Base-by-base conservation (phyloP, 164 flowering plant species). In the Warburgia ugandensis region DNA sequence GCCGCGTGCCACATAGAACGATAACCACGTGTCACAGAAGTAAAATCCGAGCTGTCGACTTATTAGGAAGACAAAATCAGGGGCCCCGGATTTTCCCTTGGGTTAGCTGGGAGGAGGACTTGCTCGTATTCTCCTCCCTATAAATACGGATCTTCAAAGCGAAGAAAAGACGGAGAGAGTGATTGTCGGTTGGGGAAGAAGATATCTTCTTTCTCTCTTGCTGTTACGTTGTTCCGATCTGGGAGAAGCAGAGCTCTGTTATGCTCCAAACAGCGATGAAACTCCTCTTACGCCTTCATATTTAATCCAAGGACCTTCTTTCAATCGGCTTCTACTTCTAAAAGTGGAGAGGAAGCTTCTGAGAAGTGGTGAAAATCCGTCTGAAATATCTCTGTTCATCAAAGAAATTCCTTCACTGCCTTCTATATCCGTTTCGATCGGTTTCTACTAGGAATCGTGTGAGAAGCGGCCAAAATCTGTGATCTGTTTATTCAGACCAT, bases 1-100 rank as follows among this genome's bases (percentile, higher is more conserved):
- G 80, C 72, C 79, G 66, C 76, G 71, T 70, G 94, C 82, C 82
- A 86, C 82, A 68, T 74, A 65, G 73, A 56, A 16, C 8, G 20
- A 21, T 16, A 29, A n/a, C 48, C 75, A 78, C 83, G 80, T 76
- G 81, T 62, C 77, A n/a, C 23, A 29, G 14, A 56, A 25, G 26
- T 16, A 25, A 55, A 44, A 41, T 39, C 52, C 55, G 44, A 63
- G 66, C 76, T 72, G 79, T 73, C 69, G 54, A 44, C 37, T 70
- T 66, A 31, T 16, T 29, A 10, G 39, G 43, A 22, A 26, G 31
- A 25, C 3, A 6, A 3, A 26, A 5, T 21, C 1, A 20, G 0
- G 40, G 63, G 59, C 12, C 47, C 68, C 68, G 35, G 26, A 13
- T 21, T 4, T 26, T 6, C 6, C 23, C 25, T 8, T 14, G 11